A percentile compares a stretch with the other conserved stretches of the same genome.
Conservation (phyloP, 148 eudicot species). For the Nyssa sinensis region DNA sequence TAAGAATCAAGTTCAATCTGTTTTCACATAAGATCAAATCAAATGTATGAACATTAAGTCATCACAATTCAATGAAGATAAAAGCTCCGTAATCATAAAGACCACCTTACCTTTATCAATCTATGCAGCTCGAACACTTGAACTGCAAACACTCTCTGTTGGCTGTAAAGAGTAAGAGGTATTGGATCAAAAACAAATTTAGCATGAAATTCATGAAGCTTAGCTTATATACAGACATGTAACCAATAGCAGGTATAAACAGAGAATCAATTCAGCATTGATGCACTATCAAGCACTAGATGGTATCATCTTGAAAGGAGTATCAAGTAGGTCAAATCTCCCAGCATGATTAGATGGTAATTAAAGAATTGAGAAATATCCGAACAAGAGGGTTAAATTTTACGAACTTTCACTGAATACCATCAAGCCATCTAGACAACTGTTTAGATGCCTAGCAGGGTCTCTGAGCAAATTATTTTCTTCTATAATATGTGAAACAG, state of each 20-base stretch:
- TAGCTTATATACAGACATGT: slow-evolving; percentile 12
- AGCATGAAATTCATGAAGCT: background rate
- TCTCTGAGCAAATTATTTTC: background rate
- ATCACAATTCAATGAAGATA: background rate
- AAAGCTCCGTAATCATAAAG: background rate
- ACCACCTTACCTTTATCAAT: slow-evolving; percentile 63
- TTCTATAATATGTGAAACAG: too few relatives aligned
- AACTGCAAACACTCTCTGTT: slow-evolving; percentile 83
- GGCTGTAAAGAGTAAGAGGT: slow-evolving; percentile 55
- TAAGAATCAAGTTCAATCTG: background rate
- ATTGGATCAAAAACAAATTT: slow-evolving; percentile 22
- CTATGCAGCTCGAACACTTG: slow-evolving; percentile 98
- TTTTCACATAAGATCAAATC: background rate
- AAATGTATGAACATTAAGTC: background rate
- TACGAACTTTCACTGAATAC: background rate
- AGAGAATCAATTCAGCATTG: background rate
- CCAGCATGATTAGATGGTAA: background rate
- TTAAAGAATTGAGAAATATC: slow-evolving; percentile 2
- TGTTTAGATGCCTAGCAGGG: background rate
- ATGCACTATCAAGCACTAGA: slow-evolving; percentile 12
- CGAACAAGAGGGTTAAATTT: background rate
- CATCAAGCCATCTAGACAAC: background rate
- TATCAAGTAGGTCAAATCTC: slow-evolving; percentile 8
- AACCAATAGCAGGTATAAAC: slow-evolving; percentile 7
- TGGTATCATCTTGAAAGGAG: background rate